Conservation (phyloP, 2,329 filamentous ascomycete species). For the Pestalotiopsis sp. region DNA sequence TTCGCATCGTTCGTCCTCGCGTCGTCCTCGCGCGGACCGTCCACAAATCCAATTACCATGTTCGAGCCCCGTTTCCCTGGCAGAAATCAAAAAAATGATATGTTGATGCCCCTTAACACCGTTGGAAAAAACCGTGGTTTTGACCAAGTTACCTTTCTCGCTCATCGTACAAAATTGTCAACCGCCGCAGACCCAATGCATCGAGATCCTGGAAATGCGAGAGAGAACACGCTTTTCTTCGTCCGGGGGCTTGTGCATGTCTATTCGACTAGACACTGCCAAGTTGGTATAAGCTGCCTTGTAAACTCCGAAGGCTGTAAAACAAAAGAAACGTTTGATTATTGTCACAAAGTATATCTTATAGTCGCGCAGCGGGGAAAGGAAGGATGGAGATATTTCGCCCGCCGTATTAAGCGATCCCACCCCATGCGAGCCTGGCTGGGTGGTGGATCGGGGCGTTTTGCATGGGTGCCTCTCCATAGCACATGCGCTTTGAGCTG, state of each 20-base stretch:
- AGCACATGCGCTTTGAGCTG: slow-evolving; percentile 68
- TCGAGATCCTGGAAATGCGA: slow-evolving; percentile 43
- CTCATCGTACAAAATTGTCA: slow-evolving; percentile 34
- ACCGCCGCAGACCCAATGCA: slow-evolving; percentile 33
- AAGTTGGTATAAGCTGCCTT: slow-evolving; percentile 33
- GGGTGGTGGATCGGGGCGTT: slow-evolving; percentile 36
- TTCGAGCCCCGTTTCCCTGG: background rate
- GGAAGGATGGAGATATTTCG: background rate
- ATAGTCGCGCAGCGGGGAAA: slow-evolving; percentile 18
- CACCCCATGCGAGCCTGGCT: slow-evolving; percentile 64
- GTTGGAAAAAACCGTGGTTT: slow-evolving; percentile 19
- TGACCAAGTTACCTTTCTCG: slow-evolving; percentile 16
- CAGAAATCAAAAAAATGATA: background rate
- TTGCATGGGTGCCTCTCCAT: slow-evolving; percentile 27
- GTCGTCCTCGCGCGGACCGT: background rate
- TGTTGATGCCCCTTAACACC: slow-evolving; percentile 29
- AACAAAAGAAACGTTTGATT: slow-evolving; percentile 35
- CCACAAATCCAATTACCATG: background rate
- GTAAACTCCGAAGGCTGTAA: slow-evolving; percentile 21
- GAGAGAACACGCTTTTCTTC: slow-evolving; percentile 43
- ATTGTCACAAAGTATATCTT: slow-evolving; percentile 31
- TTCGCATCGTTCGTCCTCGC: slow-evolving; percentile 5
- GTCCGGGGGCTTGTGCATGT: slow-evolving; percentile 29
- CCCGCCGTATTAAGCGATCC: slow-evolving; percentile 50
- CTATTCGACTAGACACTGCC: slow-evolving; percentile 34